Evolutionary conservation across 495 filamentous ascomycete species (phyloP), one percentile per base, ranked within the genome.

Genomic region (Xylaria palmicola): DNA sequence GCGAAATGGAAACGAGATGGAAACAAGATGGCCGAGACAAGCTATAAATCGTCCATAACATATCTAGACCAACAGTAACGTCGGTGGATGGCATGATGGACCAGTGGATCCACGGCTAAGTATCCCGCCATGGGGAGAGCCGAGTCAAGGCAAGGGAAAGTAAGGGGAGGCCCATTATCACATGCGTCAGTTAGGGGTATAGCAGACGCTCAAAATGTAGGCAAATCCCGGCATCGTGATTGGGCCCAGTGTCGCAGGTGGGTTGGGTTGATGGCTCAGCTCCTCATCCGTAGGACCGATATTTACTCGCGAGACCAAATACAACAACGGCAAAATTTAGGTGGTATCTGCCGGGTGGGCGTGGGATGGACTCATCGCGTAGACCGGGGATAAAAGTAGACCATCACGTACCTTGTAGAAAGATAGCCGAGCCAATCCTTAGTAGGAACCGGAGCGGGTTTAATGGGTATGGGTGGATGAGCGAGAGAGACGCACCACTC

Each of bases 241-340:
- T 78, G 76, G 75, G 60, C n/a, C n/a, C n/a, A n/a, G n/a, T n/a
- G n/a, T n/a, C n/a, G 60, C 40, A 27, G 59, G 65, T 60, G 41
- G 55, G 17, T 56, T 60, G 41, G 55, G 17, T 56, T 41, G 47
- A 51, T 63, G 65, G 65, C 51, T n/a, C 67, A 67, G 65, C 70
- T 56, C 60, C 59, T 67, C 68, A 72, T 79, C 77, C 77, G 77
- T 68, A 77, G 69, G 72, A 64, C 77, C 77, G 77, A 77, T 47
- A 47, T 60, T 49, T n/a, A 63, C 64, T 63, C 53, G 1, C 53
- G 72, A 71, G 69, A 48, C 22, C n/a, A 27, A 27, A n/a, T n/a
- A n/a, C n/a, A 22, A 63, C 72, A 64, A 63, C 68, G 60, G 62
- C 60, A 64, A 59, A 54, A 60, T 62, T 64, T 37, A 67, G 60